A percentile compares a stretch with the other conserved stretches of the same genome.
Conservation (phyloP, 768 basidiomycete genomes). For the Sporobolomyces pararoseus region DNA sequence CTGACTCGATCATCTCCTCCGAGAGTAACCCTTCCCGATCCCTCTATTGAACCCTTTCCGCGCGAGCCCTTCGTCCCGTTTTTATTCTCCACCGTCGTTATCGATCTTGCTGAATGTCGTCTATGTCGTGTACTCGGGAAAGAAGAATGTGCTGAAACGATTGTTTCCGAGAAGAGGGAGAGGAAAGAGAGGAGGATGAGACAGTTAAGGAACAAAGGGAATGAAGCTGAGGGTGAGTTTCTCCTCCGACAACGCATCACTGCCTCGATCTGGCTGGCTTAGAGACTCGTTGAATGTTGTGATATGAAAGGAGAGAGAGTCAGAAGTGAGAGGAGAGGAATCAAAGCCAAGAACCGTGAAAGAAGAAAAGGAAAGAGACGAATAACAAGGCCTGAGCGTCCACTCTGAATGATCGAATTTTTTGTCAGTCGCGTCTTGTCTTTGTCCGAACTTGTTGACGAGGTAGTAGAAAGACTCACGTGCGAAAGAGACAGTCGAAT, state of each 20-base stretch:
- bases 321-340: too few relatives aligned
- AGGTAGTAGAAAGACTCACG: background rate
- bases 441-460: too few relatives aligned
- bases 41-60: background rate
- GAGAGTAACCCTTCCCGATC: background rate
- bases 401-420: background rate
- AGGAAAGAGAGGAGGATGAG: background rate
- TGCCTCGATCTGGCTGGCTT: too few relatives aligned
- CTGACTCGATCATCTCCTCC: background rate
- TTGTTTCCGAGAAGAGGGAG: background rate
- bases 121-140: background rate
- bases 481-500: background rate
- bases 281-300: too few relatives aligned
- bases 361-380: background rate
- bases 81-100: background rate
- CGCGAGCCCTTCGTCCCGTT: too few relatives aligned
- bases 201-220: background rate
- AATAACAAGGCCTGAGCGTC: constrained; percentile 3
- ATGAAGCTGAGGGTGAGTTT: background rate
- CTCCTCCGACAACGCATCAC: too few relatives aligned
- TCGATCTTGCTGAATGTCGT: background rate
- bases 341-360: background rate
- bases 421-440: too few relatives aligned
- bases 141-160: background rate
- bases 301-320: too few relatives aligned